Evolutionary conservation across 768 basidiomycete species (phyloP), one percentile per base, ranked within the genome.

Genomic region (Pleurotus eryngii): DNA sequence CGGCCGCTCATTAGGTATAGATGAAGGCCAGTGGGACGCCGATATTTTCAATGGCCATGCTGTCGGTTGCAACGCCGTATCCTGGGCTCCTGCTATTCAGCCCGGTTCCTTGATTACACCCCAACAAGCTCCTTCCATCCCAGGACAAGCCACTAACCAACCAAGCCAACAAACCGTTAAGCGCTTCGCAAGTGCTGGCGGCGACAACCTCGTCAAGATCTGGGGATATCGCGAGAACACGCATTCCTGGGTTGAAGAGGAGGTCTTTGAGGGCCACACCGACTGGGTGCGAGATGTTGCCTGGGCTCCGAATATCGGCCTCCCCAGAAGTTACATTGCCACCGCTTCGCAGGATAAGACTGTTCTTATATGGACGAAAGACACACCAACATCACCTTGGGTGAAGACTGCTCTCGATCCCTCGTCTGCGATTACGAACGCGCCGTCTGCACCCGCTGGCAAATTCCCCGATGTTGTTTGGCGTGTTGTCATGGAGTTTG

Each of bases 261-360:
- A 96, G 65, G 84, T 80, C 0, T 82, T 99, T 20, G 90, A 92
- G 49, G 95, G 93, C 0, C 96, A 99, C 71, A 83, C 89, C 0
- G 96, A 99, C 71, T 99, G 96, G 96, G 95, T 99, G 18, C 81
- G 96, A 47, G 96, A 98, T 68, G 95, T 98, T n/a, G 92, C 96
- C 0, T 98, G 95, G 95, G 95, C 95, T 1, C 96, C 97, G 0
- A 97, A 93, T 63, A 95, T 98, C 60, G 97, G 97, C 0, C 79
- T 98, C 14, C 93, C 96, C 0, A 82, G 94, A 60, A 90, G 87
- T 67, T 98, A 98, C 72, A 92, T 99, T 60, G 97, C 97, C 5
- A 95, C 95, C 1, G 94, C 94, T 0, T 95, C 92, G 0, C 46
- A 98, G 77, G 93, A 96, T 69, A 90, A 87, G 70, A 91, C 89